Conservation (phyloP, 1,284 basidiomycete species). For the Athelia sp. region DNA sequence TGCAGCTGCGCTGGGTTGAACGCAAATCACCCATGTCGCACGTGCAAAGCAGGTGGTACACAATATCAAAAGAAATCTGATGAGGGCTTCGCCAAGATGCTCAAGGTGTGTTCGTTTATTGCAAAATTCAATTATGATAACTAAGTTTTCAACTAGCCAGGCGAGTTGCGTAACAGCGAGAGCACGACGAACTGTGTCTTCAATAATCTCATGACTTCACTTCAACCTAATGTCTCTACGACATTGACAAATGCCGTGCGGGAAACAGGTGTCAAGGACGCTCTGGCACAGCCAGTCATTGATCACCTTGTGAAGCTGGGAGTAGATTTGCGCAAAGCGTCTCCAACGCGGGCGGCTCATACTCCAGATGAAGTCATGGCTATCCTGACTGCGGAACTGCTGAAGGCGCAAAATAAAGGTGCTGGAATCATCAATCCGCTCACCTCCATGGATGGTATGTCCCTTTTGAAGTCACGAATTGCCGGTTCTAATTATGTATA, state of each 20-base stretch:
- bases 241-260: conserved; percentile 8
- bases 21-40: conserved; percentile 24
- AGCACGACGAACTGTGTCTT: conserved; percentile 10
- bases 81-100: conserved; percentile 14
- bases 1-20: conserved; percentile 23
- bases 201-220: conserved; percentile 6
- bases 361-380: not conserved
- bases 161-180: conserved; percentile 7
- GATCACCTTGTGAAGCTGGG: not conserved
- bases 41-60: conserved; percentile 22
- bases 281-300: not conserved
- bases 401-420: not conserved
- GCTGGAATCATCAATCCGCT: not conserved
- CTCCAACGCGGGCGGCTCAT: not conserved
- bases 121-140: not conserved
- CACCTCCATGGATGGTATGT: not conserved
- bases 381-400: not conserved
- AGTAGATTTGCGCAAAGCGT: not conserved
- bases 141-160: conserved; percentile 2
- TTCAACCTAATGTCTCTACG: conserved; percentile 4
- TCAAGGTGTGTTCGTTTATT: conserved; percentile 12
- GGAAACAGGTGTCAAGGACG: conserved; percentile 6
- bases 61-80: conserved; percentile 15
- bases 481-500: not conserved
- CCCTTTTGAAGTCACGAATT: no score